Conservation (phyloP, 805 yeast genomes). For the Wickerhamiella alocasiicola region DNA sequence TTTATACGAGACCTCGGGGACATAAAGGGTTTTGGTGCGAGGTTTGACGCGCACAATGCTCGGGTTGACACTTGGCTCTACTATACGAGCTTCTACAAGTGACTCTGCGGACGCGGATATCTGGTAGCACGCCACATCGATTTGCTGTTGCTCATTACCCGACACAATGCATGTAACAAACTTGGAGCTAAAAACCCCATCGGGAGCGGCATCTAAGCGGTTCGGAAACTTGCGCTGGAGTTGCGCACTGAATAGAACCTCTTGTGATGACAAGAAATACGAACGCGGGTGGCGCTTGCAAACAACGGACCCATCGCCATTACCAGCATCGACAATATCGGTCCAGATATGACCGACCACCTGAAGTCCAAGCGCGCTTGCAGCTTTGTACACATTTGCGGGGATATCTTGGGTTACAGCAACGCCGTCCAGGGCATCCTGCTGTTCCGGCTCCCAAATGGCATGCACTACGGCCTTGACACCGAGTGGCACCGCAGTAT, state of each 20-base stretch:
- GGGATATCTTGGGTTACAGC: conserved; percentile 37
- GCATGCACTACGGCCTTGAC: conserved; percentile 89
- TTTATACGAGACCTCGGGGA: conserved; percentile 85
- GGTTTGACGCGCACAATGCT: conserved; percentile 70
- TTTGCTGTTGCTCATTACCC: conserved; percentile 80
- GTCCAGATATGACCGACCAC: conserved; percentile 81
- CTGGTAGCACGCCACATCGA: conserved; percentile 84
- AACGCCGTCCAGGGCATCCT: conserved; percentile 75
- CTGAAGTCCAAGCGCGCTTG: conserved; percentile 42
- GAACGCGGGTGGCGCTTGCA: conserved; percentile 89
- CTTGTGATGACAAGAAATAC: conserved; percentile 80
- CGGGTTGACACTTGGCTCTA: conserved; percentile 83
- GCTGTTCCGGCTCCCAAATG: conserved; percentile 86
- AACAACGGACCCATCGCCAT: conserved; percentile 75
- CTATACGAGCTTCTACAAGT: conserved; percentile 70
- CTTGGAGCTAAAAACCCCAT: conserved; percentile 66
- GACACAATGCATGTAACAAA: conserved; percentile 87
- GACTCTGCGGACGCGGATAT: conserved; percentile 82
- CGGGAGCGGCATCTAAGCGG: conserved; percentile 46
- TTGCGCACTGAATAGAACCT: conserved; percentile 68
- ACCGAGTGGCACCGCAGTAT: conserved; percentile 81
- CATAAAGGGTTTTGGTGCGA: conserved; percentile 63
- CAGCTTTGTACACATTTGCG: conserved; percentile 42
- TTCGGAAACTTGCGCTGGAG: conserved; percentile 60
- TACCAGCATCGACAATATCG: conserved; percentile 78